phyloP scores from a whole-genome alignment of 768 basidiomycete genomes.

The Galerina marginata region DNA sequence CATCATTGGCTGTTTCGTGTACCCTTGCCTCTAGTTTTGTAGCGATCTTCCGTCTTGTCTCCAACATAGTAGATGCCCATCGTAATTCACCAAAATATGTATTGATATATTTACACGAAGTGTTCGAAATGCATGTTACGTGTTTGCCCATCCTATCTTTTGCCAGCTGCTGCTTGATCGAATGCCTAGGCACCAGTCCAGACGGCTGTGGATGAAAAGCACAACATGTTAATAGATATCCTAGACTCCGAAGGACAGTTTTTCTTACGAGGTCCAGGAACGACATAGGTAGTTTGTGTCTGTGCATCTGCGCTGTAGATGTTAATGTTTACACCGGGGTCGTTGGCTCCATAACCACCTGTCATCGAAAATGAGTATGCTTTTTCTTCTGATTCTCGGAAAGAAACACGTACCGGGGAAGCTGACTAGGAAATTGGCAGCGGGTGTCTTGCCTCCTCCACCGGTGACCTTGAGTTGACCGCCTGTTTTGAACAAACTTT shows the following conservation, averaged over 20 bases:
- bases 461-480: slow-evolving; percentile 44
- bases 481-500: slow-evolving; percentile 11
- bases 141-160: too few relatives aligned
- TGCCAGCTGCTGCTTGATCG: too few relatives aligned
- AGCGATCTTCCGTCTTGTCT: too few relatives aligned
- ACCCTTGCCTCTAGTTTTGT: too few relatives aligned
- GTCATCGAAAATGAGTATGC: neutral
- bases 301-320: slow-evolving; percentile 40
- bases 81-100: too few relatives aligned
- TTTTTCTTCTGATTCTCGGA: neutral
- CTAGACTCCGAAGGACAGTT: neutral
- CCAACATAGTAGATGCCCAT: too few relatives aligned
- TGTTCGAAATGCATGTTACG: too few relatives aligned
- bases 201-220: slow-evolving; percentile 21
- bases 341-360: slow-evolving; percentile 38
- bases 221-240: neutral
- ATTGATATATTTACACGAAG: too few relatives aligned
- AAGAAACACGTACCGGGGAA: slow-evolving; percentile 34
- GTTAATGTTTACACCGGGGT: slow-evolving; percentile 43
- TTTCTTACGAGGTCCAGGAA: slow-evolving; percentile 39
- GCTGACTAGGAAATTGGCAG: slow-evolving; percentile 36
- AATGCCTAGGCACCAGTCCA: slow-evolving; percentile 25
- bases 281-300: slow-evolving; percentile 36
- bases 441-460: slow-evolving; percentile 37
- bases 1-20: too few relatives aligned